Evolutionary conservation across 768 basidiomycete genomes (phyloP).

Genomic region (Pulveroboletus sp.): DNA sequence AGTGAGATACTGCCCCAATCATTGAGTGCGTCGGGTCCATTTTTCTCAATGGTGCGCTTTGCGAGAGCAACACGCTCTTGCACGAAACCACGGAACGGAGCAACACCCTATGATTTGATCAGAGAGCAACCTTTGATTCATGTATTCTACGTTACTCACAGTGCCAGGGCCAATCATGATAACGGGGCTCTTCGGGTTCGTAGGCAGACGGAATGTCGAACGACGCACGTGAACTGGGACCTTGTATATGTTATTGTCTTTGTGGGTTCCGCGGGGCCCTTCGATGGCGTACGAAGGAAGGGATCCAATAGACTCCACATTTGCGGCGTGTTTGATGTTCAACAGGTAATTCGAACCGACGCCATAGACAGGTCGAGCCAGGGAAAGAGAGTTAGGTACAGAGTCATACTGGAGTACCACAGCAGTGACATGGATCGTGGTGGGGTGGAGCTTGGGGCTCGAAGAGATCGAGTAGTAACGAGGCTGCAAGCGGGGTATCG

Average conservation of each 20-base stretch:
- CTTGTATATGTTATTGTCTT: slow-evolving; percentile 65
- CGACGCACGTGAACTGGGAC: slow-evolving; percentile 92
- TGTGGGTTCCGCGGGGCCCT: slow-evolving; percentile 87
- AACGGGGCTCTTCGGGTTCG: slow-evolving; percentile 96
- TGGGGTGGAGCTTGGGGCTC: slow-evolving; percentile 88
- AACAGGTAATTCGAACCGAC: slow-evolving; percentile 94
- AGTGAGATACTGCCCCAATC: slow-evolving; percentile 96
- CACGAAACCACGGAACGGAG: slow-evolving; percentile 98
- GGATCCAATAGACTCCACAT: slow-evolving; percentile 50
- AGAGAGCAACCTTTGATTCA: neutral
- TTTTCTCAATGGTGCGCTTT: slow-evolving; percentile 91
- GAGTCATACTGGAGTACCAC: slow-evolving; percentile 94
- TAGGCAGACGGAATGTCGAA: slow-evolving; percentile 95
- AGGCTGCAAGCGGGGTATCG: slow-evolving; percentile 90
- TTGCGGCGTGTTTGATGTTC: slow-evolving; percentile 79
- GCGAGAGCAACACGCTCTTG: slow-evolving; percentile 97
- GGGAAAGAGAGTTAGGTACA: slow-evolving; percentile 45
- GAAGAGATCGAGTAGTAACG: slow-evolving; percentile 99
- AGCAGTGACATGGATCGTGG: slow-evolving; percentile 87
- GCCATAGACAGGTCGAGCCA: slow-evolving; percentile 74
- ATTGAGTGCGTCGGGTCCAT: slow-evolving; percentile 84
- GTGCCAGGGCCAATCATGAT: slow-evolving; percentile 99
- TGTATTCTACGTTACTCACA: slow-evolving; percentile 45
- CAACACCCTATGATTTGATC: slow-evolving; percentile 70
- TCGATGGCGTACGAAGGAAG: slow-evolving; percentile 79